Conservation (phyloP, 495 filamentous ascomycete genomes). For the Lasiosphaeriaceae sp. region DNA sequence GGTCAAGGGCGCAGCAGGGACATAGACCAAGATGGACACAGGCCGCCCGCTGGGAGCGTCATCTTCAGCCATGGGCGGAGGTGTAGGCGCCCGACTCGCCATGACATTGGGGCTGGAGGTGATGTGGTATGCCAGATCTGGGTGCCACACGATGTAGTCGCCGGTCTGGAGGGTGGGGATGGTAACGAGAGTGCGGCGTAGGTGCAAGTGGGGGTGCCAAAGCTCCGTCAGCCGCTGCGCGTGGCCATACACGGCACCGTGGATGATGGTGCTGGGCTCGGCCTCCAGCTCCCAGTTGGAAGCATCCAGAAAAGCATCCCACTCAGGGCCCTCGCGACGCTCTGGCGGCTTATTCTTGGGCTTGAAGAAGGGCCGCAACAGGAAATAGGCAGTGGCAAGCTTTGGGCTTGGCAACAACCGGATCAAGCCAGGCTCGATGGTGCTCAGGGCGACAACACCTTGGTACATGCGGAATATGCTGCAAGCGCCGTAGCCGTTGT, state of each 20-base stretch:
- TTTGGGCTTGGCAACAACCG: slow-evolving; percentile 78
- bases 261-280: slow-evolving; percentile 57
- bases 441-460: slow-evolving; percentile 79
- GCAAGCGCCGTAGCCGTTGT: slow-evolving; percentile 82
- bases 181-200: slow-evolving; percentile 71
- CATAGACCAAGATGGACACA: slow-evolving; percentile 59
- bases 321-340: slow-evolving; percentile 31
- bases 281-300: slow-evolving; percentile 55
- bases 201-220: slow-evolving; percentile 76
- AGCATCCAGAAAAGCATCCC: slow-evolving; percentile 49
- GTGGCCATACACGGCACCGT: slow-evolving; percentile 74
- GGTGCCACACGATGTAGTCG: slow-evolving; percentile 92
- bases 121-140: slow-evolving; percentile 58
- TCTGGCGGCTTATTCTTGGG: slow-evolving; percentile 45
- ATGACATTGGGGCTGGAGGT: slow-evolving; percentile 39
- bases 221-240: slow-evolving; percentile 74
- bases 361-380: slow-evolving; percentile 82
- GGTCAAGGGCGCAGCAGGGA: slow-evolving; percentile 78
- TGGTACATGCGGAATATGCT: slow-evolving; percentile 88
- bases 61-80: slow-evolving; percentile 15
- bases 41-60: slow-evolving; percentile 4
- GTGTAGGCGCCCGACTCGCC: slow-evolving; percentile 32
- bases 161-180: slow-evolving; percentile 74
- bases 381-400: slow-evolving; percentile 78
- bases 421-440: slow-evolving; percentile 76